Percentiles rank a stretch among this genome's conserved stretches.
Evolutionary conservation across 495 filamentous ascomycete species (phyloP).

Genomic region (Aspergillus biplanus): DNA sequence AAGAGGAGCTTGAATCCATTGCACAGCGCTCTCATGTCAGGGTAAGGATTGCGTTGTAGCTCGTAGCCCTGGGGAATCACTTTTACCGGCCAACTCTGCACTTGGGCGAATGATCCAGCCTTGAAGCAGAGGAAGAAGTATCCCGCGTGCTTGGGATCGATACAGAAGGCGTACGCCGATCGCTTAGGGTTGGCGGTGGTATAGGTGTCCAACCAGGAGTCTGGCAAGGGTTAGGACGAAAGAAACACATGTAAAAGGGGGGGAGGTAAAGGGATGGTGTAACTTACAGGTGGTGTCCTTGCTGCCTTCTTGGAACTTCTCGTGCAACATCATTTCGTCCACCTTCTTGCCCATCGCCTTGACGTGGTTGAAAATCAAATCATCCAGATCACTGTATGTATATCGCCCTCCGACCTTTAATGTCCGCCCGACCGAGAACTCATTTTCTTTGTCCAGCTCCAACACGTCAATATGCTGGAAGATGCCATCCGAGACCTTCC

Average conservation of each 20-base stretch:
- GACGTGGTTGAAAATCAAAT: constrained; percentile 95
- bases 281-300: constrained; percentile 81
- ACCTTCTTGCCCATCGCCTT: constrained; percentile 98
- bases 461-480: constrained; percentile 98
- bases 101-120: constrained; percentile 70
- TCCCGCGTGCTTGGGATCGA: constrained; percentile 86
- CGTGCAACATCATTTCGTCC: constrained; percentile 89
- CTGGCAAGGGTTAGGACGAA: constrained; percentile 53
- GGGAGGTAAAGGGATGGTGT: constrained; percentile 13
- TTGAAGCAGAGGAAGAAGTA: constrained; percentile 98
- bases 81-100: constrained; percentile 85
- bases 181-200: constrained; percentile 94
- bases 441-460: constrained; percentile 93
- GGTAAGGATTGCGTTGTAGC: constrained; percentile 81
- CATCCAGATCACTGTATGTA: constrained; percentile 93
- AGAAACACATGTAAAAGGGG: not conserved
- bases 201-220: constrained; percentile 94
- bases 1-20: constrained; percentile 81
- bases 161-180: constrained; percentile 91
- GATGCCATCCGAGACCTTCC: constrained; percentile 94
- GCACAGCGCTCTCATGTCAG: constrained; percentile 90
- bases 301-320: constrained; percentile 83
- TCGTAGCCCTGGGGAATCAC: constrained; percentile 90
- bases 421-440: constrained; percentile 85
- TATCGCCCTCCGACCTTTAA: constrained; percentile 85